Evolutionary conservation across 1,284 basidiomycete species (phyloP), one percentile per base, ranked within the genome.

Genomic region (Sporisorium reilianum): DNA sequence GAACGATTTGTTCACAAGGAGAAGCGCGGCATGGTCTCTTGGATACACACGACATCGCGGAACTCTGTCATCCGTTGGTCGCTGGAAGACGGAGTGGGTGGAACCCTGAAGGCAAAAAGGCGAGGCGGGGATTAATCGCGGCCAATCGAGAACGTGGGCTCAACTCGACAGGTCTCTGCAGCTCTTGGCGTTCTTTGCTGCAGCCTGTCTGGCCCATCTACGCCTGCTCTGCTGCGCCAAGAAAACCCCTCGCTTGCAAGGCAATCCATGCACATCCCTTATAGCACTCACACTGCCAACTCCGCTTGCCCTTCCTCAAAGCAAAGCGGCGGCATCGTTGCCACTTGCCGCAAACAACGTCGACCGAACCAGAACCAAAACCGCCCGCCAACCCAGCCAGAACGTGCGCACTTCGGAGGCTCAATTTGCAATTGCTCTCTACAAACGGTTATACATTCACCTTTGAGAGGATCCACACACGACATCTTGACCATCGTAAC

Each of bases 281-380:
- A n/a, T n/a, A n/a, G n/a, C 36, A 16, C 34, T 36, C 34, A 36
- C 34, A 36, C 34, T n/a, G n/a, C n/a, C n/a, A n/a, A n/a, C 23
- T 32, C 16, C 12, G 18, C 10, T 46, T 34, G 28, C n/a, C n/a
- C n/a, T n/a, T n/a, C n/a, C n/a, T n/a, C n/a, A n/a, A 41, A 18
- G 38, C 38, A 22, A 61, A 61, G 54, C 65, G 65, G 59, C 59
- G 65, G 59, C 22, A 67, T 57, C 65, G 59, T 42, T 56, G 58
- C 12, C 12, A 18, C 34, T n/a, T 40, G 22, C 36, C 50, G 32
- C 16, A 38, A 23, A 36, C 10, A 14, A 25, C n/a, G 25, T 2
- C 14, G 8, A 16, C 11, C 7, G 0, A 14, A 11, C 10, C 28
- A 22, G 16, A n/a, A 32, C 1, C 1, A 20, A 22, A 23, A n/a